These are phyloP conservation scores for Erodium texanum DNA, from an alignment of 441 rosid genomes.

Conservation along the genomic window DNA sequence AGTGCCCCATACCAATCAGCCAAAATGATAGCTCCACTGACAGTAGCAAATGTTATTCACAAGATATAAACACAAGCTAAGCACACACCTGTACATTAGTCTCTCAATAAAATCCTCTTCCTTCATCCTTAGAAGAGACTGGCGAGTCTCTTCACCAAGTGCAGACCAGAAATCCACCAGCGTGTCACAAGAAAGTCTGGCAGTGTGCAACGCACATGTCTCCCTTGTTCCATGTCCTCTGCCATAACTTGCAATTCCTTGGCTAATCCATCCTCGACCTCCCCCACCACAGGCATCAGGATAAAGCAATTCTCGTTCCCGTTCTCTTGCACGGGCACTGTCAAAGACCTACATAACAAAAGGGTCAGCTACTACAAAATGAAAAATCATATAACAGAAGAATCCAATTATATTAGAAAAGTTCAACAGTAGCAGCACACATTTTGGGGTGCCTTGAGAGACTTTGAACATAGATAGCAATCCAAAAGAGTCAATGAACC, in stretches of 20 bases:
- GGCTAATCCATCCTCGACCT: conserved; percentile 96
- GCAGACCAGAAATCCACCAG: conserved; percentile 95
- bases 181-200: conserved; percentile 90
- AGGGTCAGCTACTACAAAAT: conserved; percentile 26
- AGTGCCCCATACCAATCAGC: conserved; percentile 14
- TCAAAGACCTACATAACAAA: conserved; percentile 66
- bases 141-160: conserved; percentile 76
- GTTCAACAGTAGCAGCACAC: conserved; percentile 37
- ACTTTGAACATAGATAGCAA: conserved; percentile 63
- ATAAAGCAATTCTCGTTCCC: conserved; percentile 79
- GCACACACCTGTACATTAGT: conserved; percentile 81
- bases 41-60: conserved; percentile 15
- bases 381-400: conserved; percentile 9
- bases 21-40: conserved; percentile 11
- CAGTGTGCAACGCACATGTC: conserved; percentile 86
- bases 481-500: conserved; percentile 70
- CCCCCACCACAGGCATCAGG: conserved; percentile 99
- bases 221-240: conserved; percentile 90
- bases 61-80: conserved; percentile 21
- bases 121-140: conserved; percentile 85
- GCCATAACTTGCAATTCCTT: conserved; percentile 70
- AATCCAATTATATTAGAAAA: neutral
- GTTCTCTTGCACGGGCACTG: conserved; percentile 81
- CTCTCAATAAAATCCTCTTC: conserved; percentile 98
- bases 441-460: conserved; percentile 60